phyloP scores from a whole-genome alignment of 495 filamentous ascomycete species.

The Penicillium silybi region DNA sequence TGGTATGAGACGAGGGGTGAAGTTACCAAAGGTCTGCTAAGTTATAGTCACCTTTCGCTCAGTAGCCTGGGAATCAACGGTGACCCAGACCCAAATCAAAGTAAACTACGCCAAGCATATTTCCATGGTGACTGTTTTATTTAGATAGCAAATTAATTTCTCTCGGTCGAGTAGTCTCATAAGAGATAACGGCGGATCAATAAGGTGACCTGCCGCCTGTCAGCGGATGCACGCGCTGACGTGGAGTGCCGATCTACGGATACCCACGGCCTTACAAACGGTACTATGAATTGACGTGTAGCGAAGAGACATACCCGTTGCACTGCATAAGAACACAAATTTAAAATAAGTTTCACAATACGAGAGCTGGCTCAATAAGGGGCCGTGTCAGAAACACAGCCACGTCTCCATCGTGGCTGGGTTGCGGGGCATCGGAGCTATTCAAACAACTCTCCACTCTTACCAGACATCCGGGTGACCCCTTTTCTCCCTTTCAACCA shows the following conservation, averaged over 20 bases:
- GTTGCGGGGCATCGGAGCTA: constrained; percentile 21
- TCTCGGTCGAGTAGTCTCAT: not conserved
- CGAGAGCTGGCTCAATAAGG: not conserved
- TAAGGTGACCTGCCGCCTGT: not conserved
- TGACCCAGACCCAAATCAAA: too few species aligned
- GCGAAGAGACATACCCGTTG: not conserved
- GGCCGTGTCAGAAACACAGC: constrained; percentile 9
- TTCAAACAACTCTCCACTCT: constrained; percentile 17
- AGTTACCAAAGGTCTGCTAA: not conserved
- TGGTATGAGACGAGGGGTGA: not conserved
- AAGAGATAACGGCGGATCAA: not conserved
- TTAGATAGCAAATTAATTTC: too few species aligned
- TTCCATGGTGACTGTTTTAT: too few species aligned
- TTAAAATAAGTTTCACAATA: not conserved
- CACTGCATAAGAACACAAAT: not conserved
- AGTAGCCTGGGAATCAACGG: not conserved
- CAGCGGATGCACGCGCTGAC: not conserved
- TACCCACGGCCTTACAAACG: not conserved
- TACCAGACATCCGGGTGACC: constrained; percentile 6
- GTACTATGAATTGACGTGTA: not conserved
- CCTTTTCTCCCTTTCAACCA: constrained; percentile 1
- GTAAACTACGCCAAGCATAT: too few species aligned
- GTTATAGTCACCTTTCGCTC: not conserved
- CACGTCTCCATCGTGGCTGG: constrained; percentile 24
- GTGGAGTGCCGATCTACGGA: not conserved